Base-by-base conservation (phyloP, 2,329 filamentous ascomycete genomes). In the Phialophora macrospora region DNA sequence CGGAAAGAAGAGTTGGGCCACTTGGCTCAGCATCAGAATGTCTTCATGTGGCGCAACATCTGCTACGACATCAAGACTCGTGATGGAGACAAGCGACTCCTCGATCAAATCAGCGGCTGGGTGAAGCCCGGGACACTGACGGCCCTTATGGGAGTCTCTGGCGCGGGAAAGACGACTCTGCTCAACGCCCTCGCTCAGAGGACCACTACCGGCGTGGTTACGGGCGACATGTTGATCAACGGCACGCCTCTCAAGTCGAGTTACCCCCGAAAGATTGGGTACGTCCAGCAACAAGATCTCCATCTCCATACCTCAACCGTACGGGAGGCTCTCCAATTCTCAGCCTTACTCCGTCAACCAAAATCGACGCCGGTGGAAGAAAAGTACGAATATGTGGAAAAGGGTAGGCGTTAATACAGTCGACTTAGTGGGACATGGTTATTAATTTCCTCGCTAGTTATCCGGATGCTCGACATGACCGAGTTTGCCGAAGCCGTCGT, bases 41-140 rank as follows among this genome's bases (percentile, higher is more conserved):
- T 44, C 1, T 58, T 58, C 55, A n/a, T 11, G 11, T 58, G 55
- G 55, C 32, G 41, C 69, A 84, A 93, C 72, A 88, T 96, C 1
- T 92, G 89, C 79, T 96, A 91, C 72, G 88, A 91, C 63, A 89
- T 92, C 75, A 86, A 87, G 72, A 93, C 96, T 79, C 96, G 95
- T 81, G 82, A 82, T 14, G 86, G 94, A 72, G 79, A 83, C 1
- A 85, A 92, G 14, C 87, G 89, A 48, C 90, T 97, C 73, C 81
- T 97, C 66, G 88, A 97, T 72, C 82, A 94, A 68, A 90, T 97
- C 9, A 90, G 95, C 73, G 93, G 93, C 46, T 97, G 92, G 91
- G 92, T 97, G 63, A 95, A 95, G 78, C 93, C 93, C 3, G 93
- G 93, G 65, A 96, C 91, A n/a, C 78, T 96, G 63, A 97, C 93